Base-by-base conservation (phyloP, 2,329 filamentous ascomycete genomes). In the Aspergillus hortae region DNA sequence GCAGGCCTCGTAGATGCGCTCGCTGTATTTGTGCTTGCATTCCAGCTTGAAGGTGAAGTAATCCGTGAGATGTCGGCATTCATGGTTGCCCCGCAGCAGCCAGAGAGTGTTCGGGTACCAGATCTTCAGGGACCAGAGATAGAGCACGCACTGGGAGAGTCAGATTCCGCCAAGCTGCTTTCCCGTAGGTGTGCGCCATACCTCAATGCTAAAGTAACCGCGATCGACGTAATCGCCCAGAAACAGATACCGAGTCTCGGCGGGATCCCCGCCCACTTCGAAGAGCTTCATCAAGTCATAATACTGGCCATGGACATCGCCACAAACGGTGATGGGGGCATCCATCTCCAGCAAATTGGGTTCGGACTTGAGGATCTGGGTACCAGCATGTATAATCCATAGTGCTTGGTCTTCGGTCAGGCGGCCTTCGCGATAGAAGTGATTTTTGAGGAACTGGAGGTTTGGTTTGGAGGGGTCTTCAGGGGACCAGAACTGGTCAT, bases 41-140 rank as follows among this genome's bases (percentile, higher is more conserved):
- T 99, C 94, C 53, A 99, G 86, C 81, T 99, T 97, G 81, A 99
- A 99, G 56, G 94, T 99, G 77, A 99, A 99, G 81, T 99, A 99
- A 71, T 99, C 94, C 52, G 94, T 99, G 81, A 99, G 82, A 78
- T 99, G 94, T 67, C 94, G 88, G 74, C 94, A 99, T 77, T 99
- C 94, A 77, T 99, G 94, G 75, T 99, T 99, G 62, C 94, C 94
- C 66, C 94, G 89, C 62, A 99, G 84, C 62, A 99, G 81, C 94
- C 94, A 99, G 52, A 99, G 85, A 17, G 90, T 92, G 74, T 97
- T 91, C 49, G 94, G 94, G 70, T 97, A 99, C 84, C 95, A 96
- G 69, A 99, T 97, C 83, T 99, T 99, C 71, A 99, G 80, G 32
- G 88, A 88, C 94, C 94, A 99, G 23, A 99, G 84, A 73, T 99